Evolutionary conservation across 768 basidiomycete genomes (phyloP).

Genomic region (Auricularia sp.): DNA sequence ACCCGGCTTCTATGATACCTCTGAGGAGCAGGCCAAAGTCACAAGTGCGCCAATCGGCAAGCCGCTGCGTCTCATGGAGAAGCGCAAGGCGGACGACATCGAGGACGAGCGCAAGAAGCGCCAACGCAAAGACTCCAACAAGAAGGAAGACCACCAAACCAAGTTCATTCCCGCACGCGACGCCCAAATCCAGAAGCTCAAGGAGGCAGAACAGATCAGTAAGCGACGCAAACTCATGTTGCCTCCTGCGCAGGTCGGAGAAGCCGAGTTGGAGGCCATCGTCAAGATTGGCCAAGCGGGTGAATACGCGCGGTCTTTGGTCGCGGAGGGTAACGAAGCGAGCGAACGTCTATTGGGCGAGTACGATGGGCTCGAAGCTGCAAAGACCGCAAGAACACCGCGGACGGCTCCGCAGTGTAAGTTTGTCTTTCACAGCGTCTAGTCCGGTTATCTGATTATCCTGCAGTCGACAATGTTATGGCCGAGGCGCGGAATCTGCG

Average conservation of each 20-base stretch:
- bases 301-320: constrained; percentile 79
- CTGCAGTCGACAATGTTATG: constrained; percentile 86
- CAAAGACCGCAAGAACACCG: constrained; percentile 88
- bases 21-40: constrained; percentile 82
- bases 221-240: constrained; percentile 75
- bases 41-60: constrained; percentile 87
- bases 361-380: constrained; percentile 82
- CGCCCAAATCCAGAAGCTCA: constrained; percentile 94
- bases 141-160: constrained; percentile 47
- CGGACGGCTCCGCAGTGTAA: constrained; percentile 87
- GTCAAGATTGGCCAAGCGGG: constrained; percentile 95
- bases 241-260: constrained; percentile 87
- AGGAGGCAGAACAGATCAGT: constrained; percentile 94
- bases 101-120: constrained; percentile 90
- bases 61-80: constrained; percentile 83
- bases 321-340: constrained; percentile 66
- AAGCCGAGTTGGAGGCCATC: constrained; percentile 91
- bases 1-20: constrained; percentile 92
- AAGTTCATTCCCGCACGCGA: constrained; percentile 96
- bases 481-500: constrained; percentile 92
- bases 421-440: constrained; percentile 22
- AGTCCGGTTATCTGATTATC: constrained; percentile 3
- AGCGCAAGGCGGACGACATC: constrained; percentile 88
- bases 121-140: constrained; percentile 48
- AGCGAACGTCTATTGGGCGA: constrained; percentile 83